Evolutionary conservation across 331 rosid species (phyloP).

Genomic region (Malus hybrid): DNA sequence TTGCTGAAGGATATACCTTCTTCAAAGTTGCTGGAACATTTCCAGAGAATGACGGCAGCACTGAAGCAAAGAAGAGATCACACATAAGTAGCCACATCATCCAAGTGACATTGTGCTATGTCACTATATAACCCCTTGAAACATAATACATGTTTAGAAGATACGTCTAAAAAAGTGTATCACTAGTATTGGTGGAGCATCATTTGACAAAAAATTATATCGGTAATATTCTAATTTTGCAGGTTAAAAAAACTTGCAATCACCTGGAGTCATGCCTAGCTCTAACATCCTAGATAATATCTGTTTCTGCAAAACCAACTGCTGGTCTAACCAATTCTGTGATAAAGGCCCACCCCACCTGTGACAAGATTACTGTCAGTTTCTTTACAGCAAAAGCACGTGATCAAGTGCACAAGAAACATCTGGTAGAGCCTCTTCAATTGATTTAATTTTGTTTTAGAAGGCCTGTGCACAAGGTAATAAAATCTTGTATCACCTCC

Average conservation of each 20-base stretch:
- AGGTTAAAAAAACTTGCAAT: not conserved
- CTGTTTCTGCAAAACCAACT: slow-evolving; percentile 66
- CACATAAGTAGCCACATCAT: not conserved
- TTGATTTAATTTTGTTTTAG: not conserved
- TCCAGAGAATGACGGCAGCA: slow-evolving; percentile 92
- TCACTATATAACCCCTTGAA: not conserved
- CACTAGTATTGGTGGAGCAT: not conserved
- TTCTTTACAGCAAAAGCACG: slow-evolving; percentile 7
- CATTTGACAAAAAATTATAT: not conserved
- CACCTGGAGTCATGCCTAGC: slow-evolving; percentile 99
- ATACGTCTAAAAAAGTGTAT: not conserved
- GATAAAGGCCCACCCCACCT: slow-evolving; percentile 98
- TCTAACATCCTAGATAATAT: slow-evolving; percentile 78
- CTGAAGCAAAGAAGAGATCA: slow-evolving; percentile 37
- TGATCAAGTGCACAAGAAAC: slow-evolving; percentile 2
- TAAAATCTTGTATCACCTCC: slow-evolving; percentile 11
- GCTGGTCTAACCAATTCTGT: slow-evolving; percentile 87
- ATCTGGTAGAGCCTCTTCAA: not conserved
- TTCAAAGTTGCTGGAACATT: slow-evolving; percentile 76
- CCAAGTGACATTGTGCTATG: not conserved
- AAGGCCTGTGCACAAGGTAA: not conserved
- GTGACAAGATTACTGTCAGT: slow-evolving; percentile 21
- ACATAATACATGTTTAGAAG: not conserved
- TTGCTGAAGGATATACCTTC: slow-evolving; percentile 70
- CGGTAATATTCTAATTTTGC: not conserved